A percentile compares a stretch with the other conserved stretches of the same genome.
Conservation (phyloP, 352 stramenopile genomes). For the Globisporangium ultimum region DNA sequence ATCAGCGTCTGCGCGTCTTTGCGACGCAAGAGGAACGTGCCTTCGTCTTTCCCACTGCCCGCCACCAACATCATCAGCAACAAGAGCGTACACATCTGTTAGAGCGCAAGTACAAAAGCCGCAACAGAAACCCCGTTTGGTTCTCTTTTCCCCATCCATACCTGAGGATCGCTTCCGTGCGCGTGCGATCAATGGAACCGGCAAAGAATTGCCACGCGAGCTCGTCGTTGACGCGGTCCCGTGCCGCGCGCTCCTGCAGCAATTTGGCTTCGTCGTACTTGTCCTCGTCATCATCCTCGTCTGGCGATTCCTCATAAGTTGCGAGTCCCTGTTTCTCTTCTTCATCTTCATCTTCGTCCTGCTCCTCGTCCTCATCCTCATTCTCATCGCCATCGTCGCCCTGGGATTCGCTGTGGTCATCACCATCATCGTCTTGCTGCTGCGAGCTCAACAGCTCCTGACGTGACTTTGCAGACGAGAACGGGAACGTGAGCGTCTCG, state of each 20-base stretch:
- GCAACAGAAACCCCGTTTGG: not conserved
- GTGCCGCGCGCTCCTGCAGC: slow-evolving; percentile 31
- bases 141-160: slow-evolving; percentile 13
- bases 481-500: slow-evolving; percentile 43
- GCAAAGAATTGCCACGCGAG: slow-evolving; percentile 80
- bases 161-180: slow-evolving; percentile 65
- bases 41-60: slow-evolving; percentile 44
- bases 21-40: slow-evolving; percentile 74
- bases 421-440: slow-evolving; percentile 10
- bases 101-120: not conserved
- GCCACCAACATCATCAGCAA: not conserved
- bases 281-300: slow-evolving; percentile 22
- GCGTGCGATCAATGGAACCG: slow-evolving; percentile 66
- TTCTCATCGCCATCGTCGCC: not conserved
- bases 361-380: slow-evolving; percentile 8
- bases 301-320: not conserved
- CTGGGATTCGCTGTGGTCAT: not conserved
- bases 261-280: slow-evolving; percentile 30
- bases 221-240: slow-evolving; percentile 49
- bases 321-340: not conserved
- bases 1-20: slow-evolving; percentile 82
- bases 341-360: not conserved
- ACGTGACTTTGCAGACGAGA: slow-evolving; percentile 24
- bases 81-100: not conserved
- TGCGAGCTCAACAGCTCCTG: slow-evolving; percentile 2